phyloP scores from a whole-genome alignment of 2,329 filamentous ascomycete species.

The Nemania sp. region DNA sequence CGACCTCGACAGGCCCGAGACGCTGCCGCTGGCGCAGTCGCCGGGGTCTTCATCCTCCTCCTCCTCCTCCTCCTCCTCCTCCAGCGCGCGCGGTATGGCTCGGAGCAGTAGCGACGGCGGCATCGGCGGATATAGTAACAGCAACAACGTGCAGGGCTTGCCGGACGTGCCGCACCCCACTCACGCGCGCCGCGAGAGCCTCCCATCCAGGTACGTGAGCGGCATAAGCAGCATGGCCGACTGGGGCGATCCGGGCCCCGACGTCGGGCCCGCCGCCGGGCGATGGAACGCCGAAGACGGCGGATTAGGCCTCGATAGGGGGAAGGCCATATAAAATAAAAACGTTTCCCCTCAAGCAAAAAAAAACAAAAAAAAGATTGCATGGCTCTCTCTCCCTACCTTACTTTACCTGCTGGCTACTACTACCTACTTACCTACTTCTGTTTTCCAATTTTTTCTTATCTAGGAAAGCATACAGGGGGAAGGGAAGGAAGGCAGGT shows the following conservation, averaged over 20 bases:
- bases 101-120: slow-evolving; percentile 36
- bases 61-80: too few relatives aligned
- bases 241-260: slow-evolving; percentile 60
- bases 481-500: too few relatives aligned
- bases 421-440: neutral
- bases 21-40: slow-evolving; percentile 44
- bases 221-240: slow-evolving; percentile 52
- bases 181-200: slow-evolving; percentile 47
- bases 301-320: slow-evolving; percentile 23
- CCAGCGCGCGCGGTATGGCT: slow-evolving; percentile 37
- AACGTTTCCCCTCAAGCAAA: too few relatives aligned
- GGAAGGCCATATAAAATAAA: slow-evolving; percentile 38
- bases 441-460: neutral
- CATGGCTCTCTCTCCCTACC: too few relatives aligned
- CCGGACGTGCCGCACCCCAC: slow-evolving; percentile 40
- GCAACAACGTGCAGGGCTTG: slow-evolving; percentile 25
- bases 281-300: too few relatives aligned
- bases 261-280: slow-evolving; percentile 50
- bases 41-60: too few relatives aligned
- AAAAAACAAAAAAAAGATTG: too few relatives aligned
- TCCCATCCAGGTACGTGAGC: slow-evolving; percentile 54
- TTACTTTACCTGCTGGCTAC: neutral
- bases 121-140: slow-evolving; percentile 28
- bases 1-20: slow-evolving; percentile 62
- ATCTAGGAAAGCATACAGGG: slow-evolving; percentile 21